Percentiles rank a stretch among this genome's conserved stretches.
phyloP scores from a whole-genome alignment of 768 basidiomycete species.

The Russula compacta region DNA sequence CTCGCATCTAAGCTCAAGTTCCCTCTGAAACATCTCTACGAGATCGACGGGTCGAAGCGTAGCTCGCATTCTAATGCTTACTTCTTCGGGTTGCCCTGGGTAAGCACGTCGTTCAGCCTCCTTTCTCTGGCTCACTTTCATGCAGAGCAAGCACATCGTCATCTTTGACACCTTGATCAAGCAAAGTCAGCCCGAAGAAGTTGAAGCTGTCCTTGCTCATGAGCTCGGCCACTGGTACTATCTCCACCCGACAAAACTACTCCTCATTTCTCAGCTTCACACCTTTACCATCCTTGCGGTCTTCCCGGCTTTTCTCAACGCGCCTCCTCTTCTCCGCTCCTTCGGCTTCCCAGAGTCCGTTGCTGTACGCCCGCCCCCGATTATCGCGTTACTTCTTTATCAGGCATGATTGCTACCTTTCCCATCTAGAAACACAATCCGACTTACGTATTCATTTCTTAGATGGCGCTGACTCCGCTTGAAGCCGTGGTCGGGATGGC shows the following conservation, averaged over 20 bases:
- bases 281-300: conserved; percentile 77
- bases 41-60: conserved; percentile 95
- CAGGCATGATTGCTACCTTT: conserved; percentile 35
- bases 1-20: conserved; percentile 80
- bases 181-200: conserved; percentile 81
- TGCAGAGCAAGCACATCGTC: conserved; percentile 85
- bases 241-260: conserved; percentile 83
- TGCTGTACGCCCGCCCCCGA: conserved; percentile 61
- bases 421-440: neutral
- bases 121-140: neutral
- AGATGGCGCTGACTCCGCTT: conserved; percentile 76
- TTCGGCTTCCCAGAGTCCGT: conserved; percentile 71
- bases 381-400: conserved; percentile 82
- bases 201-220: conserved; percentile 95
- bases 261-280: conserved; percentile 80
- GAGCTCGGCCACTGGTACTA: conserved; percentile 97
- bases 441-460: neutral
- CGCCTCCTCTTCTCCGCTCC: conserved; percentile 65
- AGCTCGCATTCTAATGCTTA: conserved; percentile 97
- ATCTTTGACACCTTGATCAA: conserved; percentile 97
- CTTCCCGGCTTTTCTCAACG: conserved; percentile 85
- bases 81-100: conserved; percentile 96
- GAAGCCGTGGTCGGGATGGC: conserved; percentile 63
- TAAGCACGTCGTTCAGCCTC: conserved; percentile 25
- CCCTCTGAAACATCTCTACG: conserved; percentile 90